phyloP scores from a whole-genome alignment of 768 basidiomycete species.

The Postia placenta region DNA sequence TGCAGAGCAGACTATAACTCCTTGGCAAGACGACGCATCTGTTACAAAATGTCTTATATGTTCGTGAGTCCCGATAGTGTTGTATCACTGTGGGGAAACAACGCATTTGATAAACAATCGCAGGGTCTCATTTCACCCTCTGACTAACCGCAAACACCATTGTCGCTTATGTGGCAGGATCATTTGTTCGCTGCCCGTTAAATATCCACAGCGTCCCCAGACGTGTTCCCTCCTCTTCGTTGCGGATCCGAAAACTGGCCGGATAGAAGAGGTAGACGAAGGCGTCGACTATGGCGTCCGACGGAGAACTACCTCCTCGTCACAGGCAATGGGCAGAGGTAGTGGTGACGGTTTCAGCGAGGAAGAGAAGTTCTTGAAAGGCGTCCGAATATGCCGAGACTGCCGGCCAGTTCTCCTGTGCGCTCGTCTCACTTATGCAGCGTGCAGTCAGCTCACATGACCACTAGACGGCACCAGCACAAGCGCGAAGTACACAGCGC shows the following conservation, averaged over 20 bases:
- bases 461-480: slow-evolving; percentile 73
- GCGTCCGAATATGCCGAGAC: slow-evolving; percentile 79
- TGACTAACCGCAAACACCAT: slow-evolving; percentile 94
- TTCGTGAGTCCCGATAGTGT: slow-evolving; percentile 51
- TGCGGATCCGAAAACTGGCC: slow-evolving; percentile 70
- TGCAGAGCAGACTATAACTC: slow-evolving; percentile 88
- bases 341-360: slow-evolving; percentile 41
- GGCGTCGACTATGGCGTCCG: slow-evolving; percentile 81
- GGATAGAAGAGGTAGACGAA: slow-evolving; percentile 80
- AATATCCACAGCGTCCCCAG: slow-evolving; percentile 57
- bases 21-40: slow-evolving; percentile 83
- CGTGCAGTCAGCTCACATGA: slow-evolving; percentile 1
- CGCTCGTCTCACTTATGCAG: slow-evolving; percentile 26
- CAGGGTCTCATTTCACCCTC: slow-evolving; percentile 73
- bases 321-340: slow-evolving; percentile 18
- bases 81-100: no score
- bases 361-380: slow-evolving; percentile 82
- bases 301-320: slow-evolving; percentile 34
- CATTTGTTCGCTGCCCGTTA: slow-evolving; percentile 83
- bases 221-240: slow-evolving; percentile 81
- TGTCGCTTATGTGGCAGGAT: slow-evolving; percentile 91
- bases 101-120: not conserved
- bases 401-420: slow-evolving; percentile 80
- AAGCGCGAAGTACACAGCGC: slow-evolving; percentile 52
- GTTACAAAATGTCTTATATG: slow-evolving; percentile 85